Percentiles rank a stretch among this genome's conserved stretches.
Evolutionary conservation across 73 alveolate species (phyloP).

Genomic region (Symbiodinium pilosum): DNA sequence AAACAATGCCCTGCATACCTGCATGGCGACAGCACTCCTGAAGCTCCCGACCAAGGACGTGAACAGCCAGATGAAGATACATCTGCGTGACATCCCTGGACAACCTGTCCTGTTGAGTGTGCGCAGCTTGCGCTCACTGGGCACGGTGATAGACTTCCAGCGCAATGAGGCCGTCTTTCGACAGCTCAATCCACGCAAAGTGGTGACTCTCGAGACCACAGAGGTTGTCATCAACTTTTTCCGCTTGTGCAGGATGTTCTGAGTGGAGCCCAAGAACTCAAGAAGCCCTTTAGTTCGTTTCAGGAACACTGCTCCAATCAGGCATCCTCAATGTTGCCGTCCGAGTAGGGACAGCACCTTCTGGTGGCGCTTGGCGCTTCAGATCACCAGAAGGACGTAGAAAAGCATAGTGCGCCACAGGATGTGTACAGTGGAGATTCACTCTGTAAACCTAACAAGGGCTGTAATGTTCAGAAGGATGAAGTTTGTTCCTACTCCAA

Average conservation of each 20-base stretch:
- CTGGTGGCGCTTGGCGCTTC: background rate
- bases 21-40: constrained; percentile 13
- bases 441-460: too few relatives aligned
- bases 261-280: background rate
- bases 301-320: too few relatives aligned
- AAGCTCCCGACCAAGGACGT: background rate
- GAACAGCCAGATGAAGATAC: background rate
- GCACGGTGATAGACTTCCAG: constrained; percentile 32
- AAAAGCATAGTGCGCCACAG: background rate
- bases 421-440: background rate
- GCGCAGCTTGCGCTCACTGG: background rate
- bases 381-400: background rate
- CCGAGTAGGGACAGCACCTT: constrained; percentile 51
- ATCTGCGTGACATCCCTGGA: constrained; percentile 16
- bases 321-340: background rate
- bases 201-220: background rate
- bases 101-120: constrained; percentile 22
- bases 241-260: background rate
- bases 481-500: too few relatives aligned
- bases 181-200: background rate
- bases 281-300: background rate
- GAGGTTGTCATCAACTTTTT: constrained; percentile 40
- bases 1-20: constrained; percentile 16
- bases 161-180: background rate
- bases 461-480: too few relatives aligned